Base-by-base conservation (phyloP, 1,284 basidiomycete species). In the Cystobasidium pallidum region DNA sequence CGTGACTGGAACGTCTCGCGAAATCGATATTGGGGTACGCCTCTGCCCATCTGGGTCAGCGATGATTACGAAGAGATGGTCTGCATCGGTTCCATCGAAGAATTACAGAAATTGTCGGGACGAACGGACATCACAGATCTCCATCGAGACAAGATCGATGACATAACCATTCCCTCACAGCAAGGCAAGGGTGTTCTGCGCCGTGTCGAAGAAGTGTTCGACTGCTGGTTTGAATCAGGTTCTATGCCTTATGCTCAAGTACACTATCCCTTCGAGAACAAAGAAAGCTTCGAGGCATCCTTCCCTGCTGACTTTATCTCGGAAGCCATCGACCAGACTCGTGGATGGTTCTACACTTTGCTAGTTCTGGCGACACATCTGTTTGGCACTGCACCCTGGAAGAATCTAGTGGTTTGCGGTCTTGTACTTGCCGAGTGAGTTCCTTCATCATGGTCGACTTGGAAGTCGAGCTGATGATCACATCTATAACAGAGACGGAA, bases 151-250 rank as follows among this genome's bases (percentile, higher is more conserved):
- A 92, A 88, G 80, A 94, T 99, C 78, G 94, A 98, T 81, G 87
- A 91, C 79, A 92, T 99, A 83, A 94, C 92, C 71, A 98, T 99
- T 78, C 96, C 95, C 3, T 97, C 94, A 39, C 85, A 90, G 80
- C 82, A 88, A 81, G 95, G 94, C 75, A 96, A 94, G 80, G 96
- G 95, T 24, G 82, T 83, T 24, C 84, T 99, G 52, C 91, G 87
- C 81, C 88, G 95, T 73, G 86, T 98, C 21, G 92, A 97, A 74
- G 96, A 98, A 81, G 94, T 99, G 36, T 99, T 99, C 81, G 96
- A 99, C 81, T 99, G 96, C 81, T 99, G 96, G 96, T 99, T 99
- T 81, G 96, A 99, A 84, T 98, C 95, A 7, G 96, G 96, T 82
- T 95, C 94, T 80, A 99, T 99, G 96, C 96, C 96, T 3, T 99